These are phyloP conservation scores for Bipolaris bicolor DNA, from an alignment of 2,329 filamentous ascomycete species.

Conservation along the genomic window DNA sequence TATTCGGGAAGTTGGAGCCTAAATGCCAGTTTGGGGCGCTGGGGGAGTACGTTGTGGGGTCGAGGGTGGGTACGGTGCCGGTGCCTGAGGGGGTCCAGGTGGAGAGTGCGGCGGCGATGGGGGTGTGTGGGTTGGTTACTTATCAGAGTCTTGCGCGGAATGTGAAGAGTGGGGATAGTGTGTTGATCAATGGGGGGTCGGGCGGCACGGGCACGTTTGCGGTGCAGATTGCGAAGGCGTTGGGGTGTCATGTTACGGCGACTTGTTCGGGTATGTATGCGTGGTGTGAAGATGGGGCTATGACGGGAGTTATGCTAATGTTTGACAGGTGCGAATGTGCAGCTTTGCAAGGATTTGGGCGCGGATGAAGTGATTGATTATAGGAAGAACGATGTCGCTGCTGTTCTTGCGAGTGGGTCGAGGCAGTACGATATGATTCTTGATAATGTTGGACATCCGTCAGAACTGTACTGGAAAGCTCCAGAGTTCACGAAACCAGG, in stretches of 20 bases:
- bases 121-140: constrained; percentile 30
- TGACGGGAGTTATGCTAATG: no score
- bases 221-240: constrained; percentile 66
- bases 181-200: constrained; percentile 68
- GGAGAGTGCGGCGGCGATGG: constrained; percentile 26
- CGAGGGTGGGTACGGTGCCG: constrained; percentile 23
- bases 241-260: constrained; percentile 63
- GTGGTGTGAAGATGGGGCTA: no score
- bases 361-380: constrained; percentile 69
- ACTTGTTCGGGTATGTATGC: constrained; percentile 57
- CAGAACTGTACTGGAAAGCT: constrained; percentile 28
- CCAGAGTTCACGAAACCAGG: constrained; percentile 21
- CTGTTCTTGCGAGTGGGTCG: constrained; percentile 53
- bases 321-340: constrained; percentile 54
- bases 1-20: constrained; percentile 32
- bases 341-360: constrained; percentile 62
- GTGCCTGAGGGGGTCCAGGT: constrained; percentile 19
- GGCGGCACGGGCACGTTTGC: constrained; percentile 66
- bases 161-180: constrained; percentile 49
- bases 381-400: constrained; percentile 54
- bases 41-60: constrained; percentile 31
- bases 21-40: constrained; percentile 30
- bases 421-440: constrained; percentile 60
- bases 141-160: constrained; percentile 28
- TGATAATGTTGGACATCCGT: constrained; percentile 59